These are phyloP conservation scores for Effrenium voratum DNA, from an alignment of 73 alveolate species.

Conservation along the genomic window DNA sequence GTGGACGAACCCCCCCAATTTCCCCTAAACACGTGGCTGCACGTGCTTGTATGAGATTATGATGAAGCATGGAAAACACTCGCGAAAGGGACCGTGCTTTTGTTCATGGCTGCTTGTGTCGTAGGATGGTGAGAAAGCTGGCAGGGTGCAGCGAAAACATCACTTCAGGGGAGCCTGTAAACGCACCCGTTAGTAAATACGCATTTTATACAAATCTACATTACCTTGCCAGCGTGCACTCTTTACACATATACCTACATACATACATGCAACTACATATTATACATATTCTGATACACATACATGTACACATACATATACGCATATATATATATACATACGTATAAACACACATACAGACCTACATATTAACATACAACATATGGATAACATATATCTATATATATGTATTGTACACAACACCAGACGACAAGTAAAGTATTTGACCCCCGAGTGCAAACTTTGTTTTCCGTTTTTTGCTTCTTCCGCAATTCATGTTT, in stretches of 20 bases:
- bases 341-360: background rate
- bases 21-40: too few species aligned
- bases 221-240: background rate
- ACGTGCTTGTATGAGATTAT: too few species aligned
- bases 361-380: background rate
- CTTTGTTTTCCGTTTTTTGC: too few species aligned
- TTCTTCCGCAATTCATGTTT: too few species aligned
- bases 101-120: background rate
- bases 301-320: background rate
- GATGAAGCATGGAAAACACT: too few species aligned
- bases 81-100: too few species aligned
- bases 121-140: background rate
- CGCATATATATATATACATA: background rate
- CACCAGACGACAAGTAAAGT: too few species aligned
- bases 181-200: background rate
- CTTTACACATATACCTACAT: background rate
- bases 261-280: background rate
- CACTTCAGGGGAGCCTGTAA: background rate
- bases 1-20: too few species aligned
- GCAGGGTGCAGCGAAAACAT: background rate
- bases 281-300: background rate
- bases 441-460: too few species aligned
- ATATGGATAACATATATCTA: too few species aligned
- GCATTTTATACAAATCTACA: background rate
- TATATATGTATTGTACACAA: too few species aligned